Percentiles rank a stretch among this genome's conserved stretches.
These are phyloP conservation scores for Boechera stricta DNA, from an alignment of 345 rosid genomes.

Conservation along the genomic window DNA sequence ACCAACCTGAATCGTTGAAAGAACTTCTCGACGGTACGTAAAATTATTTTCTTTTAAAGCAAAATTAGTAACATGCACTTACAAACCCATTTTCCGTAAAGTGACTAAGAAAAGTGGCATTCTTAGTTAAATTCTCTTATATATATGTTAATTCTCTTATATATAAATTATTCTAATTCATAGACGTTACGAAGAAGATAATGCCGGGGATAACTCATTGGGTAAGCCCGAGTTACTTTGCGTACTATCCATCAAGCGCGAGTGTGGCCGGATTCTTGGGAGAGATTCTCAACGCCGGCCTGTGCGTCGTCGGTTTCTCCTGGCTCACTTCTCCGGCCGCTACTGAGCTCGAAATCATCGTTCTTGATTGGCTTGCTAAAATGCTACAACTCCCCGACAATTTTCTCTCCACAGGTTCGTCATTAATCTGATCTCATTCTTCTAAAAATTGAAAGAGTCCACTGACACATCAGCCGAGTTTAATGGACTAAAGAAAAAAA, in stretches of 20 bases:
- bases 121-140: too few species aligned
- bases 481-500: background rate
- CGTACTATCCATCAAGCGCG: constrained; percentile 39
- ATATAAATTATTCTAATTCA: background rate
- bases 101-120: too few species aligned
- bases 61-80: background rate
- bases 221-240: constrained; percentile 45
- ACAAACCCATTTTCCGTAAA: background rate
- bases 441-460: background rate
- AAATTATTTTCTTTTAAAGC: background rate
- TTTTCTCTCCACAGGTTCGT: constrained; percentile 71
- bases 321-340: constrained; percentile 43
- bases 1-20: constrained; percentile 39
- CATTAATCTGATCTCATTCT: background rate
- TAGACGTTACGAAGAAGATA: constrained; percentile 39
- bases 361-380: constrained; percentile 91
- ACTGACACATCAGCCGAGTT: background rate
- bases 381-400: constrained; percentile 70
- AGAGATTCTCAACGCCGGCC: constrained; percentile 40
- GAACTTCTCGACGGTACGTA: constrained; percentile 35
- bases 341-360: constrained; percentile 48
- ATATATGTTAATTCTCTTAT: too few species aligned
- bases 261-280: constrained; percentile 46
- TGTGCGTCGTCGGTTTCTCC: constrained; percentile 39
- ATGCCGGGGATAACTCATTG: constrained; percentile 45